Evolutionary conservation across 805 yeast genomes (phyloP), one percentile per base, ranked within the genome.

Genomic region (Hanseniaspora thailandica): DNA sequence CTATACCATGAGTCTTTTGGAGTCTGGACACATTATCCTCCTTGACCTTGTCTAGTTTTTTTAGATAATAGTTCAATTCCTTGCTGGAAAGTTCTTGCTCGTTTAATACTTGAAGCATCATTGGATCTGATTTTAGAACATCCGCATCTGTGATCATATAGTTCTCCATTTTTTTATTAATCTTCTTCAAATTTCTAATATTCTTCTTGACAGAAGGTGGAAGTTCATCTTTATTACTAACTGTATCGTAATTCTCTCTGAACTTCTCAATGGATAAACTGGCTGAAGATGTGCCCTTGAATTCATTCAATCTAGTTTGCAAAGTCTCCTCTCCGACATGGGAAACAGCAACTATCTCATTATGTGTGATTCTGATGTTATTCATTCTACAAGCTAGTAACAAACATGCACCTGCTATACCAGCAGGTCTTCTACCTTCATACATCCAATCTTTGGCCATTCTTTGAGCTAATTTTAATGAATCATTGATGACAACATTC

Each of bases 381-480:
- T 93, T 93, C 97, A 93, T 94, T 67, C 98, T 76, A 2, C 97
- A 93, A 0, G 99, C 98, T 48, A 93, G 69, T 44, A 94, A 65
- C 1, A 93, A 73, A 67, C 97, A 88, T 0, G 98, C 98, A 22
- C 97, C 99, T 0, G 98, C 98, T 52, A 93, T 80, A 61, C 99
- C 98, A 0, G 98, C 97, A 0, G 99, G 98, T 57, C 97, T 75
- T 63, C 99, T 77, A 25, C 99, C 99, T 68, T 87, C 95, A 64
- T 82, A 86, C 59, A 93, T 84, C 97, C 97, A 93, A 63, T 93
- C 97, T 41, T 80, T 78, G 13, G 89, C 75, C 99, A 93, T 93
- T 59, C 96, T 74, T 63, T 80, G 86, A 0, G 96, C 95, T 22
- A 93, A 69, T 60, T 81, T 78, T 6, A 82, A 81, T 0, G 98